These are phyloP conservation scores for Mimosa bimucronata DNA, from an alignment of 306 rosid species.

Conservation along the genomic window DNA sequence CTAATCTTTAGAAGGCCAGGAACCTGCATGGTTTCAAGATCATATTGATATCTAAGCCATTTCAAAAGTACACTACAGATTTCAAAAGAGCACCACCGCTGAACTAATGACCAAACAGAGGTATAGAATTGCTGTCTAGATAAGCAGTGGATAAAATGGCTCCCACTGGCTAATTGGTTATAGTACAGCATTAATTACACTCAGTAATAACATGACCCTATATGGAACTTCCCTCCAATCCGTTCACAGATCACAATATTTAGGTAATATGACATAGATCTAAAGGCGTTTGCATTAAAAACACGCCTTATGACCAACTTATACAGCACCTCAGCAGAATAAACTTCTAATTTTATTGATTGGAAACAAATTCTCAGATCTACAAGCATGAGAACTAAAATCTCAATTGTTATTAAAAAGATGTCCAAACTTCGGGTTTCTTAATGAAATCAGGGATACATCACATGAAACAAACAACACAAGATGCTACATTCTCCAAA, in stretches of 20 bases:
- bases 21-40: slow-evolving; percentile 49
- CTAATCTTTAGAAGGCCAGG: slow-evolving; percentile 55
- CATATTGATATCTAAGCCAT: slow-evolving; percentile 30
- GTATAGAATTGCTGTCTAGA: not conserved
- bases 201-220: not conserved
- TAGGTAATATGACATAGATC: slow-evolving; percentile 15
- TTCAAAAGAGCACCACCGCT: not conserved
- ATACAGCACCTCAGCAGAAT: not conserved
- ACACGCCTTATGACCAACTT: not conserved
- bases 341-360: not conserved
- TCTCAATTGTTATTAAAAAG: not conserved
- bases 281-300: not conserved
- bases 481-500: not conserved
- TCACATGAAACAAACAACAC: not conserved
- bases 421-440: not conserved
- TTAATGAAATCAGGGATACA: not conserved
- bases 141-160: not conserved
- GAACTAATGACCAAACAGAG: not conserved
- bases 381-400: not conserved
- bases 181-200: not conserved
- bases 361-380: not conserved
- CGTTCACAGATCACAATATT: not conserved
- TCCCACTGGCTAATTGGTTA: not conserved
- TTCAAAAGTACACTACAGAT: slow-evolving; percentile 13
- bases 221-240: not conserved